Evolutionary conservation across 2,329 filamentous ascomycete genomes (phyloP).

Genomic region (Trichocomaceae sp.): DNA sequence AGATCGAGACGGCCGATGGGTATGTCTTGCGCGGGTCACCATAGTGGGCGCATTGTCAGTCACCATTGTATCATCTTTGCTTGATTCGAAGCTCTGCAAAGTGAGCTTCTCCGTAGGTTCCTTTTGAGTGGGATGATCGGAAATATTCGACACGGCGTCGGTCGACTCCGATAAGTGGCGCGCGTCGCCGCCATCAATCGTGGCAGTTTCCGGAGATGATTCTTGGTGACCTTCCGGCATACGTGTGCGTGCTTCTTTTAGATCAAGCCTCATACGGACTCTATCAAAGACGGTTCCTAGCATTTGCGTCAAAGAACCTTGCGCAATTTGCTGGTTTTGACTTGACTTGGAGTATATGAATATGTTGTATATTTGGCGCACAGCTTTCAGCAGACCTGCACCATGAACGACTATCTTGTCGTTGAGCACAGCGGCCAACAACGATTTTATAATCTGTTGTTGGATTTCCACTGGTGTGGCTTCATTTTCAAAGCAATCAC

Average conservation of each 20-base stretch:
- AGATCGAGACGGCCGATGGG: slow-evolving; percentile 42
- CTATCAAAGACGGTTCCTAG: slow-evolving; percentile 96
- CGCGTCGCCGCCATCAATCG: slow-evolving; percentile 32
- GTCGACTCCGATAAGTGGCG: slow-evolving; percentile 43
- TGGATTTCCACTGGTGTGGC: slow-evolving; percentile 87
- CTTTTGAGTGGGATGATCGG: slow-evolving; percentile 46
- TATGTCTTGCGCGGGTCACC: slow-evolving; percentile 53
- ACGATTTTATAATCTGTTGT: slow-evolving; percentile 94
- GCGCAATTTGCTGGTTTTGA: slow-evolving; percentile 92
- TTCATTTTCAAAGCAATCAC: slow-evolving; percentile 97
- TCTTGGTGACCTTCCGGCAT: slow-evolving; percentile 31
- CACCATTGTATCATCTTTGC: slow-evolving; percentile 60
- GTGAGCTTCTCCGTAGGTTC: slow-evolving; percentile 55
- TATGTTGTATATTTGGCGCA: slow-evolving; percentile 97
- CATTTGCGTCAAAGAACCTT: slow-evolving; percentile 97
- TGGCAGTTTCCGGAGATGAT: slow-evolving; percentile 32
- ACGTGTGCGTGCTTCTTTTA: slow-evolving; percentile 70
- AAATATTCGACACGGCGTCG: slow-evolving; percentile 30
- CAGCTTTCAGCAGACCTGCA: slow-evolving; percentile 88
- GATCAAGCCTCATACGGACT: slow-evolving; percentile 75
- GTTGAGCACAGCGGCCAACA: slow-evolving; percentile 90
- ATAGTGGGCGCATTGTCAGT: slow-evolving; percentile 62
- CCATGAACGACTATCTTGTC: slow-evolving; percentile 99
- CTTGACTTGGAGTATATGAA: slow-evolving; percentile 92
- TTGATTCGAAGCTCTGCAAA: slow-evolving; percentile 61